phyloP scores from a whole-genome alignment of 73 alveolate species.

The Breviolum minutum region DNA sequence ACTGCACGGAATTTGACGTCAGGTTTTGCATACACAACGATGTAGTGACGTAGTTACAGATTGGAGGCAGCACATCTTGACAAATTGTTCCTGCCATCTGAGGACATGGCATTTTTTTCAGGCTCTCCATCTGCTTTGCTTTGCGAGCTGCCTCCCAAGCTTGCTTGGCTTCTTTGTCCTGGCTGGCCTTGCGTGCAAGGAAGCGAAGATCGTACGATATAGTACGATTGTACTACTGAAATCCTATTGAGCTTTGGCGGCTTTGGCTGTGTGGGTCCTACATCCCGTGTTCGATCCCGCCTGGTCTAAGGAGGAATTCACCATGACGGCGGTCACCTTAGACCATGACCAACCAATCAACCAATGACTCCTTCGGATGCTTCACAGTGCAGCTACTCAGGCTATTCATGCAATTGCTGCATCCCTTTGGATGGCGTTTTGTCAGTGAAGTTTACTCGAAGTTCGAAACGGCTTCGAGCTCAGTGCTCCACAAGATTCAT shows the following conservation, averaged over 20 bases:
- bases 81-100: background rate
- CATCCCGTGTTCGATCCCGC: background rate
- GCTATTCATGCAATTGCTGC: background rate
- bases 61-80: too few species aligned
- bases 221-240: too few species aligned
- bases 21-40: too few species aligned
- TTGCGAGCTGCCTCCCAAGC: conserved; percentile 78
- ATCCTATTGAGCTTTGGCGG: too few species aligned
- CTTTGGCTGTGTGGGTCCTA: background rate
- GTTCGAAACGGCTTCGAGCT: background rate
- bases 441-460: background rate
- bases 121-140: conserved; percentile 79
- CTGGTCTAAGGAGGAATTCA: conserved; percentile 85
- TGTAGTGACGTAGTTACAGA: too few species aligned
- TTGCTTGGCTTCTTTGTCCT: conserved; percentile 64
- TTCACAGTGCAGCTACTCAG: background rate
- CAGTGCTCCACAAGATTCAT: conserved; percentile 57
- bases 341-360: background rate
- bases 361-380: background rate
- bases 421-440: background rate
- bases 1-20: too few species aligned
- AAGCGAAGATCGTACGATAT: too few species aligned
- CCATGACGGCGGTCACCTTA: conserved; percentile 81
- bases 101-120: conserved; percentile 36
- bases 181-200: conserved; percentile 57